phyloP scores from a whole-genome alignment of 2,329 filamentous ascomycete genomes.

The Trichoderma brevicompactum region DNA sequence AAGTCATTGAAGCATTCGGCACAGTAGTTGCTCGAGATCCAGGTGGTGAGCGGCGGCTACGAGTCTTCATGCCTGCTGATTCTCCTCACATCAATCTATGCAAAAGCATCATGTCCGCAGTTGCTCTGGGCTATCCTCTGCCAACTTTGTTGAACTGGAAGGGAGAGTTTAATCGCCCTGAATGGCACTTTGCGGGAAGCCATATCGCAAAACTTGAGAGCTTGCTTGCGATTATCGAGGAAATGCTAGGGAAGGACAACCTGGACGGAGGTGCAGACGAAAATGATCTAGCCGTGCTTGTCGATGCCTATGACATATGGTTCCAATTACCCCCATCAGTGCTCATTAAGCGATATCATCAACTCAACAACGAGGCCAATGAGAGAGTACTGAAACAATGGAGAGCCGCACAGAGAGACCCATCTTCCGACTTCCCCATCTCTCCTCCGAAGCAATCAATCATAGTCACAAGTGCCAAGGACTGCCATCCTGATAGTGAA shows the following conservation, averaged over 20 bases:
- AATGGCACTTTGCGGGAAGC: slow-evolving; percentile 46
- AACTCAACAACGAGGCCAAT: slow-evolving; percentile 34
- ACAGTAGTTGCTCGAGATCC: neutral
- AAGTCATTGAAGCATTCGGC: slow-evolving; percentile 9
- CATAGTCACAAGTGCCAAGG: slow-evolving; percentile 40
- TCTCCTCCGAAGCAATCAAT: slow-evolving; percentile 36
- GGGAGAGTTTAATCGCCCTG: slow-evolving; percentile 44
- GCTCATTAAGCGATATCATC: slow-evolving; percentile 42
- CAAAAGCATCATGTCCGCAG: slow-evolving; percentile 46
- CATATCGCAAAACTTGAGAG: slow-evolving; percentile 46
- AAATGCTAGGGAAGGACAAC: slow-evolving; percentile 30
- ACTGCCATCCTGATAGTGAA: slow-evolving; percentile 41
- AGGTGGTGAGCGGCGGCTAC: slow-evolving; percentile 36
- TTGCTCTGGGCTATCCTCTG: slow-evolving; percentile 45
- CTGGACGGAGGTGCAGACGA: slow-evolving; percentile 9
- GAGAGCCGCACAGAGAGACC: slow-evolving; percentile 23
- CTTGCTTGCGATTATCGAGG: slow-evolving; percentile 33
- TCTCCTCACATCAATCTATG: slow-evolving; percentile 45
- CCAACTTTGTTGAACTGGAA: slow-evolving; percentile 46
- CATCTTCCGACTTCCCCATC: slow-evolving; percentile 27
- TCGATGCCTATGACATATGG: slow-evolving; percentile 47
- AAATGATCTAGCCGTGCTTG: slow-evolving; percentile 39
- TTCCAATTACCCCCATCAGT: slow-evolving; percentile 47
- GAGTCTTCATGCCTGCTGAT: slow-evolving; percentile 47
- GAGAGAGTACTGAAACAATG: slow-evolving; percentile 33